Conservation (phyloP, 176 grass and related monocot genomes). For the Tillandsia leiboldiana region DNA sequence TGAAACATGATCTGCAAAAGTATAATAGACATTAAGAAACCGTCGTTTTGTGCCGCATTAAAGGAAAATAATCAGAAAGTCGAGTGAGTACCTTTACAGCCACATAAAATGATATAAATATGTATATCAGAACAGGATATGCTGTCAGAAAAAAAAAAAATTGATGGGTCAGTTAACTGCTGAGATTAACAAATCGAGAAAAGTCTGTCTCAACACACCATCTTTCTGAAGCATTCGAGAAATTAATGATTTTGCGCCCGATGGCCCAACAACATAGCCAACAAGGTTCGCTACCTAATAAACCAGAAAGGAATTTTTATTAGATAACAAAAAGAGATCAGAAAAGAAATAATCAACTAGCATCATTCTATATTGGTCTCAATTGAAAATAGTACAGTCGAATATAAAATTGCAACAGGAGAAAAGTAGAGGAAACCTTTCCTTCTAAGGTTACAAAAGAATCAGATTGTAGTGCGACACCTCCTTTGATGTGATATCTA, state of each 20-base stretch:
- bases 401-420: no score
- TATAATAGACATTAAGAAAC: slow-evolving; percentile 18
- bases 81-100: slow-evolving; percentile 60
- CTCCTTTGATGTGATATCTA: neutral
- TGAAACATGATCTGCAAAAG: slow-evolving; percentile 86
- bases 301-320: neutral
- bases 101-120: slow-evolving; percentile 78
- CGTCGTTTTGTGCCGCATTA: neutral
- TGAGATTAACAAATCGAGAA: neutral
- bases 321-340: slow-evolving; percentile 7
- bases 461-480: no score
- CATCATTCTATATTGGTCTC: neutral
- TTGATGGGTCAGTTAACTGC: slow-evolving; percentile 5
- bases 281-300: slow-evolving; percentile 77
- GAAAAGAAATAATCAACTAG: neutral
- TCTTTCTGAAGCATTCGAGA: slow-evolving; percentile 56
- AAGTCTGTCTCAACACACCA: slow-evolving; percentile 23
- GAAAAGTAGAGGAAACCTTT: no score
- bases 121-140: slow-evolving; percentile 32
- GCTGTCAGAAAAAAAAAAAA: slow-evolving; percentile 32
- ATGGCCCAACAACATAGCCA: slow-evolving; percentile 78
- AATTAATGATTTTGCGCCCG: slow-evolving; percentile 51
- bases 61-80: slow-evolving; percentile 9
- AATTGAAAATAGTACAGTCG: neutral
- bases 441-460: no score